These are phyloP conservation scores for Umbelopsis isabellina DNA, from an alignment of 192 early-diverging fungal genomes.

Conservation along the genomic window DNA sequence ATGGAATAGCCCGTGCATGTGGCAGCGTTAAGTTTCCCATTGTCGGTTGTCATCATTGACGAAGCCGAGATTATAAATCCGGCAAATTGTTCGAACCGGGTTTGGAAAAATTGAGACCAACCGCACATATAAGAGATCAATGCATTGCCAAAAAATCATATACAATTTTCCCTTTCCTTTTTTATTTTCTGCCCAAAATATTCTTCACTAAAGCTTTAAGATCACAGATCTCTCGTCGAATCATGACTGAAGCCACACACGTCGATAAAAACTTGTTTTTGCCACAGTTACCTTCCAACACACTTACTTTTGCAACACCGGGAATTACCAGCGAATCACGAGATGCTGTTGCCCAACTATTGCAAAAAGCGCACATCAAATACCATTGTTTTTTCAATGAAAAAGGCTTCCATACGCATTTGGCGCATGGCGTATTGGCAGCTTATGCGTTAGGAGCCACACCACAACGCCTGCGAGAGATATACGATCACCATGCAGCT, in stretches of 20 bases:
- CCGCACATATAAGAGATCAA: too few species aligned
- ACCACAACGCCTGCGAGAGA: constrained; percentile 49
- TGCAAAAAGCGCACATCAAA: constrained; percentile 51
- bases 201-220: background rate
- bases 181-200: background rate
- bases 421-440: constrained; percentile 59
- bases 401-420: constrained; percentile 57
- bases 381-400: constrained; percentile 61
- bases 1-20: too few species aligned
- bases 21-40: too few species aligned
- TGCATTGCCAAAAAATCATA: too few species aligned
- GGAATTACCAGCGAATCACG: constrained; percentile 48
- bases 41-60: too few species aligned
- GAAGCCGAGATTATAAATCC: too few species aligned
- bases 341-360: constrained; percentile 45
- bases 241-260: constrained; percentile 5
- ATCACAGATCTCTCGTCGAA: background rate
- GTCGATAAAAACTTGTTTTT: background rate
- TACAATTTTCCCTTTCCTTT: background rate
- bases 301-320: constrained; percentile 31
- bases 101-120: too few species aligned
- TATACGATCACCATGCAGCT: constrained; percentile 50
- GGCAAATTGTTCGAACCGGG: too few species aligned
- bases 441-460: constrained; percentile 56
- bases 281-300: constrained; percentile 8